These are phyloP conservation scores for Scheffersomyces cryptocercus DNA, from an alignment of 1,139 yeast genomes.

Conservation along the genomic window DNA sequence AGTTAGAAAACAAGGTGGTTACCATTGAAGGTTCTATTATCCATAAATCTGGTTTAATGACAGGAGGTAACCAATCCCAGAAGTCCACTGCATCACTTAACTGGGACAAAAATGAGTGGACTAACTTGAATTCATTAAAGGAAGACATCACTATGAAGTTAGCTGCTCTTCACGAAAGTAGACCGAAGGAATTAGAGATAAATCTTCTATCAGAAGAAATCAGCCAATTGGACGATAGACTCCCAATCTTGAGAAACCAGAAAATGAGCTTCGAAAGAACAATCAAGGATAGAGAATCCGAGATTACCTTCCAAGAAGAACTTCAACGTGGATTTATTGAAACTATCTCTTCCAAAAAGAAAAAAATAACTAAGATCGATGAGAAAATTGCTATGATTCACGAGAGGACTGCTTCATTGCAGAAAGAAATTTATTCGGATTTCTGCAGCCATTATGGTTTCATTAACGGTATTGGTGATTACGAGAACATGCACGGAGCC, in stretches of 20 bases:
- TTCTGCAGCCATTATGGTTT: constrained; percentile 61
- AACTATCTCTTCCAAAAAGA: constrained; percentile 17
- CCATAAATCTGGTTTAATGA: constrained; percentile 85
- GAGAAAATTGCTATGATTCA: constrained; percentile 24
- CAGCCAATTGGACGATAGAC: constrained; percentile 51
- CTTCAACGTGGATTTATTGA: constrained; percentile 18
- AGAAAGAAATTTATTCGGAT: constrained; percentile 46
- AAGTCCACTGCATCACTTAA: constrained; percentile 34
- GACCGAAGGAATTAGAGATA: constrained; percentile 59
- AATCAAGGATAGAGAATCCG: constrained; percentile 55
- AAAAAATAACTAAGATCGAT: constrained; percentile 31
- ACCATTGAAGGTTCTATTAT: constrained; percentile 84
- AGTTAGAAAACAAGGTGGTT: constrained; percentile 67
- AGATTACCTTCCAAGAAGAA: constrained; percentile 51
- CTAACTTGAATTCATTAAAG: constrained; percentile 55
- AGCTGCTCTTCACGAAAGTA: constrained; percentile 46
- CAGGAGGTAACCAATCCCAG: constrained; percentile 70
- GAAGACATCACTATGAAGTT: constrained; percentile 61
- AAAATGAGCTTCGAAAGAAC: constrained; percentile 51
- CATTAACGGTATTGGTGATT: constrained; percentile 55
- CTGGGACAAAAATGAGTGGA: constrained; percentile 79
- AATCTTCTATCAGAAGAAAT: constrained; percentile 59
- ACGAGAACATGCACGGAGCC: constrained; percentile 68
- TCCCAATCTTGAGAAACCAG: constrained; percentile 54
- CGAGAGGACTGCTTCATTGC: constrained; percentile 35